These are phyloP conservation scores for Kazachstania taianensis DNA, from an alignment of 805 yeast genomes.

Conservation along the genomic window DNA sequence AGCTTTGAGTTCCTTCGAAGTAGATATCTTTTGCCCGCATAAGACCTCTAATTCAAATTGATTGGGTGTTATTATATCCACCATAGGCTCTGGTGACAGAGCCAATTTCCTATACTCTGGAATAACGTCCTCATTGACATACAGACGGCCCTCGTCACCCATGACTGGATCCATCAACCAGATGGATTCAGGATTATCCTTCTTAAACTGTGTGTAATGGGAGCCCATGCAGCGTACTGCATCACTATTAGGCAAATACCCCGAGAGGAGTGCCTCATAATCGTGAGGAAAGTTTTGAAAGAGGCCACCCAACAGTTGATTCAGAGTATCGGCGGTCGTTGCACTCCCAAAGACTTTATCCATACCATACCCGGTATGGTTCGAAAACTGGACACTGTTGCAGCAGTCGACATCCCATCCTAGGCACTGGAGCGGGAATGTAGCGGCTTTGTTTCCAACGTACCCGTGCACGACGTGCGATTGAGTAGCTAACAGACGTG, in stretches of 20 bases:
- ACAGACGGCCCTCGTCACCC: conserved; percentile 68
- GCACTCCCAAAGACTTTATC: conserved; percentile 34
- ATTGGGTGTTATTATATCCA: conserved; percentile 80
- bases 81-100: conserved; percentile 35
- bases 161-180: conserved; percentile 71
- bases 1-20: conserved; percentile 29
- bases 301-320: conserved; percentile 33
- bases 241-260: conserved; percentile 54
- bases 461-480: conserved; percentile 94
- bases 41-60: conserved; percentile 79
- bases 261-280: conserved; percentile 53
- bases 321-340: conserved; percentile 33
- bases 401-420: conserved; percentile 92
- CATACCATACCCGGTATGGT: conserved; percentile 74
- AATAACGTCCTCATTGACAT: conserved; percentile 50
- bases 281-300: conserved; percentile 21
- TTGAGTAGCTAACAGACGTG: conserved; percentile 32
- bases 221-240: conserved; percentile 37
- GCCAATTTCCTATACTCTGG: conserved; percentile 41
- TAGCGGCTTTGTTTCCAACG: conserved; percentile 87
- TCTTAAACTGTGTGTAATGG: conserved; percentile 32
- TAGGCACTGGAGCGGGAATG: conserved; percentile 73
- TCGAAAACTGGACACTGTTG: conserved; percentile 81
- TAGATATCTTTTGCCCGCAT: conserved; percentile 39
- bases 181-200: conserved; percentile 26